Base-by-base conservation (phyloP, 192 early-diverging fungal genomes). In the Backusella psychrophila region DNA sequence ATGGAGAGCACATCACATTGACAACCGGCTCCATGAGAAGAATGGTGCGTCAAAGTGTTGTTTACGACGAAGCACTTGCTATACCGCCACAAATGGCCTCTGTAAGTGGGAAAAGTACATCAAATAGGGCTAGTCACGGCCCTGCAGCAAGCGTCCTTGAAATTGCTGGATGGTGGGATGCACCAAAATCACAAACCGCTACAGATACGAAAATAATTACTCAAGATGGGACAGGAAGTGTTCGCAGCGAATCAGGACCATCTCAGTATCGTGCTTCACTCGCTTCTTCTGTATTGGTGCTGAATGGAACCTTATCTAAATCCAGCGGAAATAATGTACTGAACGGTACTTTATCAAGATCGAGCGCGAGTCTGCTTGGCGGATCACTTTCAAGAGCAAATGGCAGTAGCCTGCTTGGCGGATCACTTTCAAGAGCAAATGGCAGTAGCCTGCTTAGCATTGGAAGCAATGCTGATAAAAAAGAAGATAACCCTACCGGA, bases 1-100 rank as follows among this genome's bases (percentile, higher is more conserved):
- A 39, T 15, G 39, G 39, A 31, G 70, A 71, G 26, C 70, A 34
- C 66, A 56, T 72, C 5, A 49, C 76, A n/a, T 66, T 77, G 3
- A 67, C 71, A 23, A 53, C 76, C 2, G 76, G 76, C 2, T 77
- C 76, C 21, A 69, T 71, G 29, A 42, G 69, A 39, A 31, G 76
- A 8, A 31, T 77, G 21, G 71, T 77, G n/a, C 46, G 76, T 17
- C 70, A 77, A n/a, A 77, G 76, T 46, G 63, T 72, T 6, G 69
- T 72, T 33, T 71, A 41, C 6, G 70, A 71, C 0, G 67, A 77
- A 72, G n/a, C 23, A 19, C n/a, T 23, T 3, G 68, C 31, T 1
- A 29, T 49, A 9, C 70, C 44, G 46, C 39, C 41, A 52, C 38
- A 33, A 6, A 71, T 49, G 42, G 39, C 44, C 42, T 29, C 70